Base-by-base conservation (phyloP, 306 rosid species). In the Quercus agrifolia region DNA sequence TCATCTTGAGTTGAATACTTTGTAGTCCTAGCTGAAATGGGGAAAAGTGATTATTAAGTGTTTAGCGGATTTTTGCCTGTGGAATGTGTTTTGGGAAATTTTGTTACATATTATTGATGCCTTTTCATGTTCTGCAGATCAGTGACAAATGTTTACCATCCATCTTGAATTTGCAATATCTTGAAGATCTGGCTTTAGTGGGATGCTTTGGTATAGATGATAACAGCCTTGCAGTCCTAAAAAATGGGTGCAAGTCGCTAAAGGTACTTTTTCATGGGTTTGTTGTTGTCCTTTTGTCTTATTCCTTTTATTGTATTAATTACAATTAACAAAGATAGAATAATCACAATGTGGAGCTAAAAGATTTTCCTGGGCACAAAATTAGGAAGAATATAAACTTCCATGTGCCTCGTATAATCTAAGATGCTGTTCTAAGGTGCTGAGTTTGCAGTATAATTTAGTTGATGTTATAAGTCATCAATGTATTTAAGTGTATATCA, bases 131-230 rank as follows among this genome's bases (percentile, higher is more conserved):
- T 81, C 72, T 74, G 77, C 86, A 95, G 99, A 95, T 95, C 83
- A 92, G 97, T 0, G 96, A 90, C 31, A 87, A 86, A 78, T 95
- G 99, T 83, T 87, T 95, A 12, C 88, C 94, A 5, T 90, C 97
- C 41, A 88, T 95, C 74, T 85, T 90, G 79, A 83, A 88, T 78
- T 87, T 95, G 84, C 87, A 87, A 57, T 73, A 87, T 85, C 92
- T 95, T 70, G 98, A 95, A 81, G 96, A 95, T 84, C 88, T 95
- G 90, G 85, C 86, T 56, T 86, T 95, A 10, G 96, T 93, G 88
- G 99, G 99, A 75, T 95, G 99, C 86, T 89, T 81, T 75, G 94
- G 96, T 70, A 86, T 95, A 44, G 94, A 90, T 28, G 96, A 93
- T 27, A 89, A 87, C 80, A 79, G 88, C 86, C 89, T 93, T 56